Evolutionary conservation across 2,329 filamentous ascomycete species (phyloP).

Genomic region (Colletotrichum agaves): DNA sequence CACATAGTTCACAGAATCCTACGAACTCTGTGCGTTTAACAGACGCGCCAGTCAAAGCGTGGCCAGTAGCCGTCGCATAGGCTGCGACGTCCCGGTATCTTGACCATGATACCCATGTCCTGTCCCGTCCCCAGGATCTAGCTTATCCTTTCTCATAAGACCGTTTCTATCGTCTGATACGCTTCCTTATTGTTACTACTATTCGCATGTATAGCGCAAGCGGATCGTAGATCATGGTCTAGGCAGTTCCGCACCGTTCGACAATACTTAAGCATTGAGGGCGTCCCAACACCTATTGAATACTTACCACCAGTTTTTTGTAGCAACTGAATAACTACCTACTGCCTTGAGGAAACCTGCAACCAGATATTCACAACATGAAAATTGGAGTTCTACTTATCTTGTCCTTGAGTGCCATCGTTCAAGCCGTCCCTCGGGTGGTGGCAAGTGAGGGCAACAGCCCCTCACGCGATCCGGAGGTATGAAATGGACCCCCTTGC

Average conservation of each 20-base stretch:
- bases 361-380: background rate
- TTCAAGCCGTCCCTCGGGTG: conserved; percentile 7
- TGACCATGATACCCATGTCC: background rate
- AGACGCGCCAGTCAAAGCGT: too few species aligned
- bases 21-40: too few species aligned
- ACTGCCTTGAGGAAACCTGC: too few species aligned
- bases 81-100: background rate
- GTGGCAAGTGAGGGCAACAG: background rate
- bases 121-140: background rate
- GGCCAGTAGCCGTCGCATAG: background rate
- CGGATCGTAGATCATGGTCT: background rate
- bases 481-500: background rate
- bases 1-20: too few species aligned
- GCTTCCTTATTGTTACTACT: background rate
- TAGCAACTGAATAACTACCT: too few species aligned
- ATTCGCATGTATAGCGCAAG: background rate
- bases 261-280: background rate
- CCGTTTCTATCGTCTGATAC: background rate
- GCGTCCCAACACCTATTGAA: background rate
- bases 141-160: background rate
- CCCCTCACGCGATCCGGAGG: background rate
- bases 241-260: background rate
- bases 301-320: too few species aligned
- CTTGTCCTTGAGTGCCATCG: background rate
- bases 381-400: background rate